A percentile compares a stretch with the other conserved stretches of the same genome.
Evolutionary conservation across 164 flowering plant species (phyloP).

Genomic region (Dillenia turbinata): DNA sequence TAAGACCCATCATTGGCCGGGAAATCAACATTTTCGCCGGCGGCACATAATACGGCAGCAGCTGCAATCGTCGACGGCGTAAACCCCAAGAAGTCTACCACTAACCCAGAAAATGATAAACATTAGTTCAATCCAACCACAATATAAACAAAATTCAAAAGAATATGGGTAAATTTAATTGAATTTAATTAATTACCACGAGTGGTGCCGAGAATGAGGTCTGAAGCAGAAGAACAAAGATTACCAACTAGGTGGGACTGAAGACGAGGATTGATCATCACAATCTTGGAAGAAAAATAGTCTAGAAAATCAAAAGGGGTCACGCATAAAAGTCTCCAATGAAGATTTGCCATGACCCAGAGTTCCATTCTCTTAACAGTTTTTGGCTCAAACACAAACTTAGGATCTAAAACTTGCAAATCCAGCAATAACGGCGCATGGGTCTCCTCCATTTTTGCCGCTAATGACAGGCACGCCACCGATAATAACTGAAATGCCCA

Average conservation of each 20-base stretch:
- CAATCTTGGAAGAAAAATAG: slow-evolving; percentile 36
- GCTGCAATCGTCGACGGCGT: slow-evolving; percentile 57
- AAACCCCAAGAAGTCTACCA: slow-evolving; percentile 46
- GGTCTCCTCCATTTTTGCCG: slow-evolving; percentile 79
- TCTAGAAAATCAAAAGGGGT: slow-evolving; percentile 60
- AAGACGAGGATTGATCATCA: slow-evolving; percentile 6
- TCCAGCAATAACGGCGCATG: slow-evolving; percentile 47
- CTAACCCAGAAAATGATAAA: slow-evolving; percentile 16
- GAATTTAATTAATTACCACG: slow-evolving; percentile 29
- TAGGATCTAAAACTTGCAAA: slow-evolving; percentile 44
- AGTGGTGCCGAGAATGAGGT: slow-evolving; percentile 43
- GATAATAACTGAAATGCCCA: slow-evolving; percentile 72
- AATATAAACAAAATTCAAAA: neutral
- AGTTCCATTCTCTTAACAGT: slow-evolving; percentile 72
- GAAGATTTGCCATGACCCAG: slow-evolving; percentile 41
- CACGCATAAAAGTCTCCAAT: slow-evolving; percentile 55
- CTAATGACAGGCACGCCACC: slow-evolving; percentile 67
- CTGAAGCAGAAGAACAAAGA: slow-evolving; percentile 30
- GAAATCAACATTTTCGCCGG: slow-evolving; percentile 15
- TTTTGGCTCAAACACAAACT: slow-evolving; percentile 51
- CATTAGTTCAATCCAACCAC: neutral
- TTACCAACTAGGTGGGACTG: slow-evolving; percentile 1
- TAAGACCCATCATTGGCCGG: slow-evolving; percentile 9
- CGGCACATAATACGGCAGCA: slow-evolving; percentile 46
- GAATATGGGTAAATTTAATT: neutral